A percentile compares a stretch with the other conserved stretches of the same genome.
Conservation (phyloP, 2,329 filamentous ascomycete genomes). For the Aureobasidium musti region DNA sequence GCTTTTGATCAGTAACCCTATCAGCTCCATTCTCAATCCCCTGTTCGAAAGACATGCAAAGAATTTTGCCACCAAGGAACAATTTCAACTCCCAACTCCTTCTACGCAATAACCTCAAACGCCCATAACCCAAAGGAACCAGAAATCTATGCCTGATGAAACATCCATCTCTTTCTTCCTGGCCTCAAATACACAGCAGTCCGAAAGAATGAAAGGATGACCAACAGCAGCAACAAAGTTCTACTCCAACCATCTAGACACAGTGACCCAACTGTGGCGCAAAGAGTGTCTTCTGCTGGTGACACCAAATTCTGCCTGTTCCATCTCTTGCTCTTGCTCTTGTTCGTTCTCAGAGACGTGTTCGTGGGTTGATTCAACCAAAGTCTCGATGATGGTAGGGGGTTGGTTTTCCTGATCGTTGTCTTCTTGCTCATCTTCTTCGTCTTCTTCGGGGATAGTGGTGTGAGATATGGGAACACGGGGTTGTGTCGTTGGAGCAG, state of each 20-base stretch:
- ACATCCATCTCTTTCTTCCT: neutral
- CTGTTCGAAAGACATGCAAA: too few species aligned
- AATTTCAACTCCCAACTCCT: neutral
- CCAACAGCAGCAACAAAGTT: neutral
- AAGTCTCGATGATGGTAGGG: neutral
- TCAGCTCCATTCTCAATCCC: too few species aligned
- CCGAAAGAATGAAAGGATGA: neutral
- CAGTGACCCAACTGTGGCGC: conserved; percentile 18
- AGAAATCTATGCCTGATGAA: too few species aligned
- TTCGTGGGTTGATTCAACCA: neutral
- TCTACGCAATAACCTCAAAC: too few species aligned
- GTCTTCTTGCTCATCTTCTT: neutral
- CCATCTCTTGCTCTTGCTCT: neutral
- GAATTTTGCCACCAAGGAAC: too few species aligned
- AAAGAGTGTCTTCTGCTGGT: neutral
- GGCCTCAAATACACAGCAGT: neutral
- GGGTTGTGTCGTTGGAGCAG: neutral
- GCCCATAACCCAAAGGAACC: too few species aligned
- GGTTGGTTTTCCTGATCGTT: conserved; percentile 4
- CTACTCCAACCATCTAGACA: conserved; percentile 24
- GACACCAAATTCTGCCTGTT: neutral
- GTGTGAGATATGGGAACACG: neutral
- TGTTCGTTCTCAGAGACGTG: neutral
- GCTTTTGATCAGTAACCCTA: too few species aligned
- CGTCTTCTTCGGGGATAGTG: neutral